Conservation (phyloP, 2,329 filamentous ascomycete genomes). For the Cercospora beticola region DNA sequence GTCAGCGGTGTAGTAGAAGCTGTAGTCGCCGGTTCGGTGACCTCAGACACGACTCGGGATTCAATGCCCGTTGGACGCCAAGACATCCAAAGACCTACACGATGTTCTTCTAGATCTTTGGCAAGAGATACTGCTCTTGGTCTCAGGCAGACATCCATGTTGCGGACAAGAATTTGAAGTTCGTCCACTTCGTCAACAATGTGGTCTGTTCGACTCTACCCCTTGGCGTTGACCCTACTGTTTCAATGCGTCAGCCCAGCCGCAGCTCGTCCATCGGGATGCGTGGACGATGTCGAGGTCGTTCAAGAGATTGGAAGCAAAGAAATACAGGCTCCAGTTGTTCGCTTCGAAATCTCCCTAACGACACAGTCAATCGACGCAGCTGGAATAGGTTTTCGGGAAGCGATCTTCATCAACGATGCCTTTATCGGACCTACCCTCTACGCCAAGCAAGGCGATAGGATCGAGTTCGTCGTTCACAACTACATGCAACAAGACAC, state of each 20-base stretch:
- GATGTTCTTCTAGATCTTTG: neutral
- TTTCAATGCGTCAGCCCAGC: neutral
- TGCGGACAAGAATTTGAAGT: neutral
- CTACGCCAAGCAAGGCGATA: slow-evolving; percentile 10
- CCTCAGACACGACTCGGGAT: neutral
- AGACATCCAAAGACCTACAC: neutral
- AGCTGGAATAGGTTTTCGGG: slow-evolving; percentile 8
- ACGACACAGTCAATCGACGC: slow-evolving; percentile 9
- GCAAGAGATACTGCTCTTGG: neutral
- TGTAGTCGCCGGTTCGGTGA: slow-evolving; percentile 1
- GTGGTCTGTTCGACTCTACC: neutral
- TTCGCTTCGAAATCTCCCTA: slow-evolving; percentile 8
- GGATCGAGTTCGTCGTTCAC: slow-evolving; percentile 18
- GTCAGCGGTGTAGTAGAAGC: neutral
- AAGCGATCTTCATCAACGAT: slow-evolving; percentile 16
- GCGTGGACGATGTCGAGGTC: neutral
- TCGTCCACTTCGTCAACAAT: neutral
- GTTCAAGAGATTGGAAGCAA: neutral
- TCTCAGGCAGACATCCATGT: neutral
- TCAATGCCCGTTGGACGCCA: slow-evolving; percentile 1
- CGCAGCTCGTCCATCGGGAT: neutral
- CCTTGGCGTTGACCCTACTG: neutral
- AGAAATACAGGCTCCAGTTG: neutral
- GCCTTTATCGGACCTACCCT: slow-evolving; percentile 16
- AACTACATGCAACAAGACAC: slow-evolving; percentile 19